These are phyloP conservation scores for Arachis hypogaea DNA, from an alignment of 306 rosid species.

Conservation along the genomic window DNA sequence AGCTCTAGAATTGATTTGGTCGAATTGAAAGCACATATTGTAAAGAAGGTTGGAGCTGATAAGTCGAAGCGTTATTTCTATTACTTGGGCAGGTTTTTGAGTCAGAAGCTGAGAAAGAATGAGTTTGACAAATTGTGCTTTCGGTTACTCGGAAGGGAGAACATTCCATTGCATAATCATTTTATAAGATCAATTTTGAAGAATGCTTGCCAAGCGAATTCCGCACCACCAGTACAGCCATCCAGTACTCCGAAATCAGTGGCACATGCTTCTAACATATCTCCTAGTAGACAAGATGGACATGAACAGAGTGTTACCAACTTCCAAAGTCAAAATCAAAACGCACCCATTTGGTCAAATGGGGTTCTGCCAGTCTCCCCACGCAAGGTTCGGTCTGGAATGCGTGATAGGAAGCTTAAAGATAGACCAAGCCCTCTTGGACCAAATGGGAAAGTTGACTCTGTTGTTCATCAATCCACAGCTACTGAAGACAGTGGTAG, in stretches of 20 bases:
- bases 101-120: conserved; percentile 84
- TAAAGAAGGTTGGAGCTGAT: conserved; percentile 82
- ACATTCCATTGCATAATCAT: conserved; percentile 81
- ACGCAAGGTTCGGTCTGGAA: conserved; percentile 66
- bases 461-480: conserved; percentile 52
- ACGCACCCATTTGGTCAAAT: conserved; percentile 72
- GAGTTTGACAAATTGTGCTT: conserved; percentile 76
- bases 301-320: conserved; percentile 61
- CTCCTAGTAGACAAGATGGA: conserved; percentile 81
- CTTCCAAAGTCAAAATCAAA: conserved; percentile 66
- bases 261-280: conserved; percentile 53
- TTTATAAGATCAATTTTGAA: conserved; percentile 79
- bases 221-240: conserved; percentile 68
- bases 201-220: conserved; percentile 91
- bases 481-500: conserved; percentile 66
- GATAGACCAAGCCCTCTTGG: conserved; percentile 98
- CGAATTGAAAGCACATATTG: conserved; percentile 76
- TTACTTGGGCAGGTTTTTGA: conserved; percentile 75
- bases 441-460: conserved; percentile 85
- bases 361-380: conserved; percentile 82
- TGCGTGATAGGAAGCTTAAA: conserved; percentile 77
- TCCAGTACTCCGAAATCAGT: conserved; percentile 59
- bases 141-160: conserved; percentile 84
- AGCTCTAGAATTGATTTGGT: conserved; percentile 89
- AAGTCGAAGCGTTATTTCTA: conserved; percentile 76